Base-by-base conservation (phyloP, 169 alveolate species). In the Fabrea salina region DNA sequence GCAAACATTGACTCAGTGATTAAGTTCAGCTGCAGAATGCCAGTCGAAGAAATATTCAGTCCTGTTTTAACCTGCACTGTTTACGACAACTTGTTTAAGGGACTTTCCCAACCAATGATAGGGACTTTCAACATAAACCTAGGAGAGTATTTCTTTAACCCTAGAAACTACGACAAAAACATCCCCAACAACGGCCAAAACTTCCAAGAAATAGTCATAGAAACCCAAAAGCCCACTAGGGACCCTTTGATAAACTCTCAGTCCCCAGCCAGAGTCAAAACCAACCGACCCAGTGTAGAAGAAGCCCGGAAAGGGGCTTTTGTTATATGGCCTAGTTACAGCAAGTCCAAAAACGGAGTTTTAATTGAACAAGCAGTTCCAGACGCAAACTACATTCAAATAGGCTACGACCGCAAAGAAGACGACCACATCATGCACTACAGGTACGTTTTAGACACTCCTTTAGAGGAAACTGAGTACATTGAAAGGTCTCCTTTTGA, bases 1-100 rank as follows among this genome's bases (percentile, higher is more conserved):
- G 94, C 96, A 25, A 91, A 80, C 37, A 91, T 91, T 27, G 82
- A 75, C 68, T 80, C 92, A 27, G 71, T 86, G 4, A 84, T 91
- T 27, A 68, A 75, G 51, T 88, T 91, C 75, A 80, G 19, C 6
- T 49, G 77, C n/a, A 78, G 57, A 6, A 76, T 91, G 37, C 96
- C 96, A 22, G 66, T 43, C 39, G 88, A 87, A 27, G 79, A 61
- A 40, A 41, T 88, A 0, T 91, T 79, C 86, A 79, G 89, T 80
- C 95, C 95, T 5, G 77, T 79, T 37, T 74, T 90, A 39, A 72
- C 85, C 30, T 86, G 95, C 74, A 64, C 87, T 37, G 92, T 90
- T n/a, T 86, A 76, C 64, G 95, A 90, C 76, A 75, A 80, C 68
- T 82, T 87, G 22, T 87, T 90, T 43, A 83, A 79, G 51, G 95